Evolutionary conservation across 192 early-diverging fungal species (phyloP), one percentile per base, ranked within the genome.

Genomic region (Coemansia sp.): DNA sequence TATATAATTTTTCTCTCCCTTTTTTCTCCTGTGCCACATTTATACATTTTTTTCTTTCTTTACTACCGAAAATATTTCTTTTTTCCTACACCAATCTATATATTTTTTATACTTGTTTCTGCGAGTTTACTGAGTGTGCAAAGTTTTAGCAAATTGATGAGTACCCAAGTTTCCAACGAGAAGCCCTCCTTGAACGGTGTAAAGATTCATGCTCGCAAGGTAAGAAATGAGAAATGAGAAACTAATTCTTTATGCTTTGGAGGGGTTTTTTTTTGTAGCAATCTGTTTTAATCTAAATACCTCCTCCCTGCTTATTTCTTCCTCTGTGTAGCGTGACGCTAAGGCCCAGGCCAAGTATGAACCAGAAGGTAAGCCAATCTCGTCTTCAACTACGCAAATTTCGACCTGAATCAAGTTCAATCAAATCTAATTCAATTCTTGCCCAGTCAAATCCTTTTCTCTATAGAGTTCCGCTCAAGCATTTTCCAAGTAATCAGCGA

Each of bases 341-440:
- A 89, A 90, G 87, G 80, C 85, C 70, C 83, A 86, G 63, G 79
- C 85, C 69, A 91, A 91, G 81, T 87, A 88, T 81, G 90, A 91
- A 68, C 89, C 90, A 39, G 87, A 87, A 75, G 77, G 63, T 64
- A 64, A 51, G 63, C 58, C 9, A 58, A 58, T 35, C 56, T 41
- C 22, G 22, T 28, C 22, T 28, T 28, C 1, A 28, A 28, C 1
- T 28, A 28, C 22, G 22, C 22, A 28, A 28, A 28, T 28, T 28
- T 0, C 22, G 1, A 28, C 0, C 22, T 28, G 22, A 28, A 28
- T 28, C 22, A 0, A 28, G 22, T 28, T 28, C 22, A 28, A 28
- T n/a, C n/a, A 41, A 41, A 34, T 58, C 56, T 33, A 58, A 41
- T 9, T 2, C 39, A 41, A 41, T 9, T 34, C n/a, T 34, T 60